phyloP scores from a whole-genome alignment of 495 filamentous ascomycete genomes.

The Aspergillus affinis region DNA sequence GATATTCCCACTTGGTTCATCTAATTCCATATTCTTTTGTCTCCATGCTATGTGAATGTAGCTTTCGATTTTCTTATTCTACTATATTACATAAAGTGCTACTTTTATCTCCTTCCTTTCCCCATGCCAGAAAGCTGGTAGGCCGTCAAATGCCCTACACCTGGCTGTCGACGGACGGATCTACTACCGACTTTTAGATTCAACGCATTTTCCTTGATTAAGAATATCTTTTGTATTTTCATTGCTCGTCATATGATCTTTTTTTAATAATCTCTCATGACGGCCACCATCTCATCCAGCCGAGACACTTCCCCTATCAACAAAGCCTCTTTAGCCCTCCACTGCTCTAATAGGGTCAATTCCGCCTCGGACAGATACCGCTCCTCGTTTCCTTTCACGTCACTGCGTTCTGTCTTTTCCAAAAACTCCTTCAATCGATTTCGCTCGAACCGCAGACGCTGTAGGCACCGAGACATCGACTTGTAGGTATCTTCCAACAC shows the following conservation, averaged over 20 bases:
- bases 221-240: background rate
- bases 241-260: conserved; percentile 9
- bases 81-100: background rate
- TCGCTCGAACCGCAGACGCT: conserved; percentile 71
- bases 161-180: background rate
- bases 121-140: background rate
- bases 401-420: conserved; percentile 72
- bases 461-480: conserved; percentile 80
- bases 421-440: conserved; percentile 65
- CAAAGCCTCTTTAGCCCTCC: conserved; percentile 70
- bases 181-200: too few species aligned
- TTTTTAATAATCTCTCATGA: conserved; percentile 76
- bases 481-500: conserved; percentile 80
- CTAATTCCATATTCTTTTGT: background rate
- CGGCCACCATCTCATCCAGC: conserved; percentile 79
- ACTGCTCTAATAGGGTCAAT: conserved; percentile 62
- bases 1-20: background rate
- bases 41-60: background rate
- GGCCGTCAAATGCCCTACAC: too few species aligned
- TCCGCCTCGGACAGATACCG: conserved; percentile 69
- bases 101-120: background rate
- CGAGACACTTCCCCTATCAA: conserved; percentile 73
- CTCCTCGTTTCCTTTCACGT: conserved; percentile 79
- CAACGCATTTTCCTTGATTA: too few species aligned
- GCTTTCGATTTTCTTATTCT: background rate